These are phyloP conservation scores for Cyclanthera cordifolia DNA, from an alignment of 306 rosid genomes.

Conservation along the genomic window DNA sequence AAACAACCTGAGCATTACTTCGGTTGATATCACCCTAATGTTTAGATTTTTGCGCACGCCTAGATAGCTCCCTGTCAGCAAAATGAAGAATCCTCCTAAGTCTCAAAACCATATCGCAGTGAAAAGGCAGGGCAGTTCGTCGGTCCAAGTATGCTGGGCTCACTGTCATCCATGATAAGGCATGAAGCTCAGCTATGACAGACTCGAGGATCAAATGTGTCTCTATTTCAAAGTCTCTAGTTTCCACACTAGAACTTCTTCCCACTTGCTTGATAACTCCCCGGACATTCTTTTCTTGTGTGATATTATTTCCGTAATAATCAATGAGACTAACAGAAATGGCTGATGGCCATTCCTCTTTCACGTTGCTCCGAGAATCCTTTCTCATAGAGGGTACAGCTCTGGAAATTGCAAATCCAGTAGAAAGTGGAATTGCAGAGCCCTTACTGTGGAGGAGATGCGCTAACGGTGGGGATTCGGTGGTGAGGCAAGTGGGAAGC, in stretches of 20 bases:
- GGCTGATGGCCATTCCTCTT: conserved; percentile 91
- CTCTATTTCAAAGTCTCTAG: conserved; percentile 62
- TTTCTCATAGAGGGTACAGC: conserved; percentile 84
- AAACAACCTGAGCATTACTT: conserved; percentile 15
- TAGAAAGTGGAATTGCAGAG: conserved; percentile 80
- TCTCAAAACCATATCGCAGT: conserved; percentile 96
- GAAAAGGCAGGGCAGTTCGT: conserved; percentile 75
- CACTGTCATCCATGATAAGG: conserved; percentile 89
- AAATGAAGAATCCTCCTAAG: conserved; percentile 80
- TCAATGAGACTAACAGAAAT: conserved; percentile 83
- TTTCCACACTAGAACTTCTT: conserved; percentile 54
- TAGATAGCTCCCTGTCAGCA: too few species aligned
- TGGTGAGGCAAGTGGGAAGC: conserved; percentile 94
- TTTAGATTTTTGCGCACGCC: conserved; percentile 31
- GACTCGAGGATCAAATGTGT: conserved; percentile 76
- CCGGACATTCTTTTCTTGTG: conserved; percentile 50
- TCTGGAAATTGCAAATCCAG: conserved; percentile 86
- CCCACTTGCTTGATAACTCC: conserved; percentile 43
- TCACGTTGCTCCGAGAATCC: conserved; percentile 56
- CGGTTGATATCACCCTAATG: conserved; percentile 14
- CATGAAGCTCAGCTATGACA: conserved; percentile 90
- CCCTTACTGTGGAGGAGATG: conserved; percentile 99
- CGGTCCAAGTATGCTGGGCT: conserved; percentile 36
- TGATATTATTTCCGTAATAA: conserved; percentile 57
- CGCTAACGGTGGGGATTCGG: conserved; percentile 96